Evolutionary conservation across 2,329 filamentous ascomycete genomes (phyloP).

Genomic region (Dothideomycetidae sp.): DNA sequence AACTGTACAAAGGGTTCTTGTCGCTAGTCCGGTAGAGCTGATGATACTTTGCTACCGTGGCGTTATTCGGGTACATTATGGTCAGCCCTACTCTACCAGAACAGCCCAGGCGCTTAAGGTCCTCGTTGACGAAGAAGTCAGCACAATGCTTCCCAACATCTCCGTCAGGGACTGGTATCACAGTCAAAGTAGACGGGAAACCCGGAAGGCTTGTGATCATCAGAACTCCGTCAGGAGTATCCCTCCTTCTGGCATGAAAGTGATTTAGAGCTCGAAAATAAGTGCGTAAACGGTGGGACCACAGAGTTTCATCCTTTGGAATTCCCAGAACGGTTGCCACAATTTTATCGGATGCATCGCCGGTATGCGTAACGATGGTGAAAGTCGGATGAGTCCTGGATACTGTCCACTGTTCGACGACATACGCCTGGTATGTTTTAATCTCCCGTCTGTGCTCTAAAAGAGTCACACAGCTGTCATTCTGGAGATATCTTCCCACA

Average conservation of each 20-base stretch:
- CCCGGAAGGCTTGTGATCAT: conserved; percentile 91
- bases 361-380: conserved; percentile 84
- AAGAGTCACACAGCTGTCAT: conserved; percentile 62
- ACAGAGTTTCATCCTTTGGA: conserved; percentile 61
- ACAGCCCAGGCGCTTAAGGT: conserved; percentile 83
- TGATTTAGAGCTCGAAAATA: conserved; percentile 81
- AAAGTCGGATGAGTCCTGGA: conserved; percentile 82
- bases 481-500: conserved; percentile 53
- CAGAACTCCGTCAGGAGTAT: conserved; percentile 67
- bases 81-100: conserved; percentile 79
- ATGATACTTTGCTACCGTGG: conserved; percentile 80
- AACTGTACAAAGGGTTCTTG: conserved; percentile 59
- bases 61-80: conserved; percentile 59
- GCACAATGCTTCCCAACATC: conserved; percentile 68
- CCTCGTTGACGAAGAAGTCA: conserved; percentile 84
- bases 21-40: conserved; percentile 82
- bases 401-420: conserved; percentile 96
- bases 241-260: conserved; percentile 69
- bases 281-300: conserved; percentile 63
- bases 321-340: conserved; percentile 68
- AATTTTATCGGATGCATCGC: conserved; percentile 66
- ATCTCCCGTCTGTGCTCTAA: conserved; percentile 58
- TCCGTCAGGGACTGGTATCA: conserved; percentile 80
- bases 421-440: conserved; percentile 77
- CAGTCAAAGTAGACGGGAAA: conserved; percentile 81